phyloP scores from a whole-genome alignment of 768 basidiomycete species.

The Leucocoprinus leucothites region DNA sequence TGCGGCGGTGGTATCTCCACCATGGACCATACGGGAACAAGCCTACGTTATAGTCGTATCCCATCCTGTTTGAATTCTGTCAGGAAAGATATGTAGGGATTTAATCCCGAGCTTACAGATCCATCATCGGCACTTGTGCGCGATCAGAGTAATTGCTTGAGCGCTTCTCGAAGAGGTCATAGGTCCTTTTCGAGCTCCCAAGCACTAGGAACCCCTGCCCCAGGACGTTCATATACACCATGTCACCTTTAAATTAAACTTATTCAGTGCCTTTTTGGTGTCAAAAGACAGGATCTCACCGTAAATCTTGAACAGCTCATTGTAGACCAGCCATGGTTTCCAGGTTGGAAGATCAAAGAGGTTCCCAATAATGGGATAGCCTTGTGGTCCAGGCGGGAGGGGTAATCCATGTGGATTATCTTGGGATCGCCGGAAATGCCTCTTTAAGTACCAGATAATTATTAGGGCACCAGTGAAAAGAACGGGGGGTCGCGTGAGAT shows the following conservation, averaged over 20 bases:
- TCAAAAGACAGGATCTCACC: neutral
- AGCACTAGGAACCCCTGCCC: slow-evolving; percentile 13
- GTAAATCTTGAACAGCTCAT: slow-evolving; percentile 7
- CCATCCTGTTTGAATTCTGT: slow-evolving; percentile 14
- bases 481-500: too few species aligned
- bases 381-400: slow-evolving; percentile 8
- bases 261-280: neutral
- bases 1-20: slow-evolving; percentile 45
- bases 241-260: neutral
- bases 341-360: neutral
- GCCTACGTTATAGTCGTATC: slow-evolving; percentile 39
- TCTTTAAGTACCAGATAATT: too few species aligned
- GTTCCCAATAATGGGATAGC: slow-evolving; percentile 11
- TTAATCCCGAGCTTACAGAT: too few species aligned
- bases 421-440: too few species aligned
- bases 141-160: slow-evolving; percentile 8
- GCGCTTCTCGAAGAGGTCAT: slow-evolving; percentile 6
- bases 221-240: slow-evolving; percentile 13
- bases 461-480: too few species aligned
- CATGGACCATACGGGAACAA: slow-evolving; percentile 37
- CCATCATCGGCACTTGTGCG: neutral
- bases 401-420: too few species aligned
- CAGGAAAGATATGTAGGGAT: too few species aligned
- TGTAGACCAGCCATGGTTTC: slow-evolving; percentile 8
- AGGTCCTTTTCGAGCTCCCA: neutral